Base-by-base conservation (phyloP, 345 rosid genomes). In the Hirschfeldia incana region DNA sequence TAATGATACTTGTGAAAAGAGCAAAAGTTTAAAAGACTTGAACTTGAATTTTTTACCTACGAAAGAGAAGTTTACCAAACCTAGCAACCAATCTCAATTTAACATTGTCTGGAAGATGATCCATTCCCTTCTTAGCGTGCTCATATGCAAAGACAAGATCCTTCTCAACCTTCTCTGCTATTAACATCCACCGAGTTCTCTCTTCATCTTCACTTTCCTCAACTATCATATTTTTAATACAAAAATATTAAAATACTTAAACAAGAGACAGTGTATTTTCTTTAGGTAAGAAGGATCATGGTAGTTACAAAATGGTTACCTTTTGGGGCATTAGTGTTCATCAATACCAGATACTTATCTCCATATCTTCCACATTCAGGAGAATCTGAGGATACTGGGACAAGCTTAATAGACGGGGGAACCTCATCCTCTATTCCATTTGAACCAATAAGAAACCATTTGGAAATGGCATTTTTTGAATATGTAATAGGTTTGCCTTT, bases 21-120 rank as follows among this genome's bases (percentile, higher is more conserved):
- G 29, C 5, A 59, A 26, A 59, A 33, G 21, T 53, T 30, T 58
- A 58, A 58, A 58, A 58, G 27, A 59, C 84, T 1, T 67, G 55
- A 17, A 75, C 58, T 42, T 30, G 1, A 8, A 30, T 65, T 28
- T 74, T 85, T 76, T 77, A 86, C 92, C 84, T 60, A 11, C 28
- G 57, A 59, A 87, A 91, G 60, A 76, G 37, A 58, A 80, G 55
- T 79, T 83, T 89, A 30, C 96, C 91, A 82, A 89, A 77, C 78
- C 94, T 80, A 71, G 89, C 96, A 62, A 86, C 85, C 74, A 90
- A 44, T 75, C 65, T 55, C 42, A 87, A 84, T 72, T 85, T 89
- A 33, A 75, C 34, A 32, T 26, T 82, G 15, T 70, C 80, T 55
- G 58, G 26, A 49, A 36, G 72, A 28, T 44, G 7, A 59, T n/a